A percentile compares a stretch with the other conserved stretches of the same genome.
Evolutionary conservation across 2,329 filamentous ascomycete genomes (phyloP).

Genomic region (Cryphonectria naterciae): DNA sequence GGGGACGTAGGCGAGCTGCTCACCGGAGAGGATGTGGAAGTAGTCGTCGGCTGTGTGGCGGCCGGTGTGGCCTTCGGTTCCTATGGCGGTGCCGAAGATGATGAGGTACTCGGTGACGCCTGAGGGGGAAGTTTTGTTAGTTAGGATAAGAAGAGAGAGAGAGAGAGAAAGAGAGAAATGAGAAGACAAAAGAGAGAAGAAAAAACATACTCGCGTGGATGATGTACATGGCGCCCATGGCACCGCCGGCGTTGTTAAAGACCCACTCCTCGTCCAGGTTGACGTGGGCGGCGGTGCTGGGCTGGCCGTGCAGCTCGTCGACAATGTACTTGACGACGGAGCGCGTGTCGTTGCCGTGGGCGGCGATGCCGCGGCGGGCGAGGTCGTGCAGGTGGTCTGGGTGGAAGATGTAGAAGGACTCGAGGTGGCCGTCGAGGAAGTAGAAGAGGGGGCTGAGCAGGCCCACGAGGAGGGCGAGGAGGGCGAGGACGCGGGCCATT

Average conservation of each 20-base stretch:
- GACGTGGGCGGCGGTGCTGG: constrained; percentile 56
- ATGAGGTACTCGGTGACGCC: constrained; percentile 88
- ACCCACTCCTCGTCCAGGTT: constrained; percentile 81
- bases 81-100: constrained; percentile 81
- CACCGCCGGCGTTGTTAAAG: constrained; percentile 89
- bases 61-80: constrained; percentile 86
- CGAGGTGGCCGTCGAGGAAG: constrained; percentile 61
- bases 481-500: constrained; percentile 46
- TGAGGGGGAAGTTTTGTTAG: constrained; percentile 32
- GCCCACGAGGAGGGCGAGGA: constrained; percentile 58
- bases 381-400: constrained; percentile 70
- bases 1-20: constrained; percentile 74
- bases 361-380: constrained; percentile 64
- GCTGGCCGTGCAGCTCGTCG: constrained; percentile 63
- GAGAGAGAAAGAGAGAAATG: neutral
- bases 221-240: constrained; percentile 91
- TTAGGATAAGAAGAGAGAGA: neutral
- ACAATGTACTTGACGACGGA: constrained; percentile 73
- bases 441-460: constrained; percentile 58
- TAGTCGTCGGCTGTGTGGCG: constrained; percentile 93
- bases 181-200: neutral
- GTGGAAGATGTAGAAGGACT: constrained; percentile 76
- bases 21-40: constrained; percentile 85
- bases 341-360: constrained; percentile 76
- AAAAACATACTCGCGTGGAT: constrained; percentile 74